Conservation (phyloP, 768 basidiomycete species). For the Lactarius quietus region DNA sequence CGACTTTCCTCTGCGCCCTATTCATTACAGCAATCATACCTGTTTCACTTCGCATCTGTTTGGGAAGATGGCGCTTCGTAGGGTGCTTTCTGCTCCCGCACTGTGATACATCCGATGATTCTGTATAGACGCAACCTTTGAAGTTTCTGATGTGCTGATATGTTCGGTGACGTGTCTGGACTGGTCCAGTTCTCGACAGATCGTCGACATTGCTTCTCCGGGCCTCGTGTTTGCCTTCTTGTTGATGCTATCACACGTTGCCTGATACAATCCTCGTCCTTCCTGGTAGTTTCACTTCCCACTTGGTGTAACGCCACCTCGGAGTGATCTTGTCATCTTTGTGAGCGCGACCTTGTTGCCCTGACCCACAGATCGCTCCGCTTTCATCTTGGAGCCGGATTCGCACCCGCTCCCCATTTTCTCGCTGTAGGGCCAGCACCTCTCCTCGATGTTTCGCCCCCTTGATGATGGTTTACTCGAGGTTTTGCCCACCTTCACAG, state of each 20-base stretch:
- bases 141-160: conserved; percentile 2
- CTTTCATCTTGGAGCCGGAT: conserved; percentile 1
- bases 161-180: conserved; percentile 8
- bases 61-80: not conserved
- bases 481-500: not conserved
- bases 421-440: not conserved
- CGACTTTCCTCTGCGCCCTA: not conserved
- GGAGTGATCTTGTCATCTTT: conserved; percentile 5
- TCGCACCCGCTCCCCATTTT: not conserved
- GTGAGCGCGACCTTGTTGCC: not conserved
- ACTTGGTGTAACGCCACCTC: not conserved
- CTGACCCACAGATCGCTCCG: not conserved
- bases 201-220: not conserved
- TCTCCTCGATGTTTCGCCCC: not conserved
- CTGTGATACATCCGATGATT: not conserved
- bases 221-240: conserved; percentile 15
- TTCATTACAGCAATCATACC: conserved; percentile 3
- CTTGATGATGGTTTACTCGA: too few relatives aligned
- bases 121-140: not conserved
- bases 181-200: conserved; percentile 1
- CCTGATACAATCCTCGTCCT: conserved; percentile 10
- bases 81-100: not conserved
- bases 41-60: conserved; percentile 6
- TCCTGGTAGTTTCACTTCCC: not conserved
- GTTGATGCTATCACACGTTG: conserved; percentile 16